Conservation (phyloP, 257 asterid genomes). For the Lycium ferocissimum region DNA sequence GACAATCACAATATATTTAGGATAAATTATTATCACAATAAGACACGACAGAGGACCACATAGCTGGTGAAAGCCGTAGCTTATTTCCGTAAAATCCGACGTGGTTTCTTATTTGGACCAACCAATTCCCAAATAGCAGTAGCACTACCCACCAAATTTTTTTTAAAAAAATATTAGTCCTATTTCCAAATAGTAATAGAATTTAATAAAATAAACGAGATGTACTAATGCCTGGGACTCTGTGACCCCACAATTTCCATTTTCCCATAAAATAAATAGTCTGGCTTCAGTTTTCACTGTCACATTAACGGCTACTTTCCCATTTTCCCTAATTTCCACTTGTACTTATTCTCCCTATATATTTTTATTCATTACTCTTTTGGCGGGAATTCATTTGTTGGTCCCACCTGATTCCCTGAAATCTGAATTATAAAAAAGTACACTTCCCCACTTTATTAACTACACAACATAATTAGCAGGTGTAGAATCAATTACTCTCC, state of each 20-base stretch:
- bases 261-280: conserved; percentile 44
- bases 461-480: neutral
- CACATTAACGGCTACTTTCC: conserved; percentile 71
- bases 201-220: neutral
- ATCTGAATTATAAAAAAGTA: neutral
- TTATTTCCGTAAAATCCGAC: conserved; percentile 43
- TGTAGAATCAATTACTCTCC: no score
- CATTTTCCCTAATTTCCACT: conserved; percentile 23
- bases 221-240: neutral
- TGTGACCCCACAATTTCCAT: conserved; percentile 23
- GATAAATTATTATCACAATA: neutral
- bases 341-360: conserved; percentile 28
- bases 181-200: neutral
- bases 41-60: conserved; percentile 35
- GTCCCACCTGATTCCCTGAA: conserved; percentile 18
- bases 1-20: no score
- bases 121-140: conserved; percentile 2
- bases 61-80: conserved; percentile 39
- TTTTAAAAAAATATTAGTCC: neutral
- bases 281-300: conserved; percentile 36
- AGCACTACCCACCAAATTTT: conserved; percentile 24
- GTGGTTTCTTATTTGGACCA: conserved; percentile 30
- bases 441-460: neutral
- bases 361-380: conserved; percentile 36
- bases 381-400: conserved; percentile 48